Evolutionary conservation across 352 stramenopile genomes (phyloP), one percentile per base, ranked within the genome.

Genomic region (Phytophthora uliginosa): DNA sequence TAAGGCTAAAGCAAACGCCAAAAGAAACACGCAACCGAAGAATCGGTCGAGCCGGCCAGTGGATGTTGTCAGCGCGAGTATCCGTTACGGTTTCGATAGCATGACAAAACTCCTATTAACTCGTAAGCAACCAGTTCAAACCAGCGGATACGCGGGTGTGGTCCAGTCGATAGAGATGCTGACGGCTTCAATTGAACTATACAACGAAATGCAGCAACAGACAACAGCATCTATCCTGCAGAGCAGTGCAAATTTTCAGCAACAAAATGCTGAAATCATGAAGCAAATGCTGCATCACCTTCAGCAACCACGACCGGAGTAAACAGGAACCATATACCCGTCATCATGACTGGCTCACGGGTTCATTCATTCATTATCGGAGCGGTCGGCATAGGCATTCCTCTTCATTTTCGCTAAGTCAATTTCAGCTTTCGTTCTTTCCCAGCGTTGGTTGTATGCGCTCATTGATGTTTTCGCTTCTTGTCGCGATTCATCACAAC

Each of bases 381-480:
- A 12, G 24, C 26, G 51, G 24, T 57, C 22, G 22, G 51, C 24
- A 9, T 57, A 57, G 10, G 24, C 10, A 22, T 57, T 57, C 13
- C 51, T 28, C 51, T 57, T 57, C 26, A 7, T 33, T 38, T 38
- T 57, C 9, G 51, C 51, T 15, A 57, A 57, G 8, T 57, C 51
- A 42, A 45, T 26, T 45, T 58, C 52, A 24, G 12, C 52, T 58
- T 40, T 24, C 15, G 52, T 45, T 58, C 52, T 42, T 28, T 58
- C 52, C 31, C n/a, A n/a, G n/a, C n/a, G n/a, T n/a, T n/a, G n/a
- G n/a, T n/a, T n/a, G n/a, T n/a, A n/a, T n/a, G n/a, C n/a, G n/a
- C n/a, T n/a, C n/a, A n/a, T n/a, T n/a, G n/a, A n/a, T n/a, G n/a
- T n/a, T n/a, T n/a, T n/a, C n/a, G n/a, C n/a, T n/a, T n/a, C n/a